Percentiles rank a stretch among this genome's conserved stretches.
These are phyloP conservation scores for Trametes elegans DNA, from an alignment of 768 basidiomycete genomes.

Conservation along the genomic window DNA sequence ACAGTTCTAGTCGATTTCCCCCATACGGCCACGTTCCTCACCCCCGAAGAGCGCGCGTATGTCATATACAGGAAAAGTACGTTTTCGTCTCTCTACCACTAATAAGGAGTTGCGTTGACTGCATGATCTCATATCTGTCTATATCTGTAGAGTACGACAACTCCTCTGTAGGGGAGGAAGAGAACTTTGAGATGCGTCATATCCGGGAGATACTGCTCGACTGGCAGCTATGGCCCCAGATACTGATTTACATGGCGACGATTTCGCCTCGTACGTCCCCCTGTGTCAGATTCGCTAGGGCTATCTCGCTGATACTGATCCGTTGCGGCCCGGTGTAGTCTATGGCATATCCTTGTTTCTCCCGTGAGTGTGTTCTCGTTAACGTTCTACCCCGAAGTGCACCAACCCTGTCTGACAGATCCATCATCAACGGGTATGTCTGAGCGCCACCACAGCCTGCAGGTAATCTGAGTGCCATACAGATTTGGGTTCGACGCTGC, in stretches of 20 bases:
- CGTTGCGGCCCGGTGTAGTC: slow-evolving; percentile 44
- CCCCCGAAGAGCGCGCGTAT: slow-evolving; percentile 54
- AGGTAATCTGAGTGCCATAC: too few relatives aligned
- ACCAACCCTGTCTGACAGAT: neutral
- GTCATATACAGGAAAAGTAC: slow-evolving; percentile 25
- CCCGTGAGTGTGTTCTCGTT: slow-evolving; percentile 46
- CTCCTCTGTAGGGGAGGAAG: slow-evolving; percentile 57
- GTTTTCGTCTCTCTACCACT: neutral
- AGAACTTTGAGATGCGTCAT: slow-evolving; percentile 54
- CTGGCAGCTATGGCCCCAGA: slow-evolving; percentile 50
- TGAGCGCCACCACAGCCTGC: neutral
- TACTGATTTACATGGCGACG: too few relatives aligned
- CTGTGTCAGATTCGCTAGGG: neutral
- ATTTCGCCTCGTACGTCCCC: too few relatives aligned
- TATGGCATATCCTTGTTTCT: slow-evolving; percentile 71
- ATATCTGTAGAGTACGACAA: slow-evolving; percentile 48
- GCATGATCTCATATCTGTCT: too few relatives aligned
- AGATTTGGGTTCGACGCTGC: slow-evolving; percentile 59
- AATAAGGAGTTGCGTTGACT: too few relatives aligned
- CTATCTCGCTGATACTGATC: neutral
- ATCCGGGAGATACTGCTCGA: slow-evolving; percentile 52
- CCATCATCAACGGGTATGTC: slow-evolving; percentile 17
- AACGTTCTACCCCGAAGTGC: neutral
- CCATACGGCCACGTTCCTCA: slow-evolving; percentile 55
- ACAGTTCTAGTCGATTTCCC: slow-evolving; percentile 64